phyloP scores from a whole-genome alignment of 164 flowering plant genomes.

The Stephania cephalantha region DNA sequence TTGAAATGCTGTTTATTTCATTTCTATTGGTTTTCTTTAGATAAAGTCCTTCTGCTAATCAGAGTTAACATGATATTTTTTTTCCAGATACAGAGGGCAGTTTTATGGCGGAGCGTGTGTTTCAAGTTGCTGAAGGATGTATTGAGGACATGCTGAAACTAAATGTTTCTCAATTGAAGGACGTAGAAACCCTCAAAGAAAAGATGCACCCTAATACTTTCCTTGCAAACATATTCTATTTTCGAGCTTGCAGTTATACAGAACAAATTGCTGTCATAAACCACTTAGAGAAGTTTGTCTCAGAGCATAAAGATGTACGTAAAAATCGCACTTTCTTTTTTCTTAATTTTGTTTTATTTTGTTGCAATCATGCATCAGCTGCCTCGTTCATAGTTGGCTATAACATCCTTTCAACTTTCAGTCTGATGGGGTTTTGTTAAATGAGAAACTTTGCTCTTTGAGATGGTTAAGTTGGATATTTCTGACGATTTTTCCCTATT shows the following conservation, averaged over 20 bases:
- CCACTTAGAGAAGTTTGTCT: slow-evolving; percentile 72
- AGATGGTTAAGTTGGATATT: no score
- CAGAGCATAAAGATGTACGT: slow-evolving; percentile 84
- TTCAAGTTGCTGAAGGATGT: slow-evolving; percentile 84
- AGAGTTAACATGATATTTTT: slow-evolving; percentile 11
- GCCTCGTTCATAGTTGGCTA: not conserved
- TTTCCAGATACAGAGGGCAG: slow-evolving; percentile 91
- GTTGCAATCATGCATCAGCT: not conserved
- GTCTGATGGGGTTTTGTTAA: not conserved
- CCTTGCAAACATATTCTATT: slow-evolving; percentile 66
- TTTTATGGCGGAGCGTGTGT: slow-evolving; percentile 92
- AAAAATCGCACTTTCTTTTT: slow-evolving; percentile 2
- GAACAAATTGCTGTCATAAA: slow-evolving; percentile 85
- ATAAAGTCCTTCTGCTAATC: not conserved
- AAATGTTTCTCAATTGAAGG: slow-evolving; percentile 26
- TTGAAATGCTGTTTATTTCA: not conserved
- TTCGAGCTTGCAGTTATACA: slow-evolving; percentile 83
- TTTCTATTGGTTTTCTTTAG: not conserved
- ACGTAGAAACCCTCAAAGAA: slow-evolving; percentile 27
- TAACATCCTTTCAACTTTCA: not conserved
- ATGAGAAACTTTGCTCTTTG: no score
- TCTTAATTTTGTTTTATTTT: not conserved
- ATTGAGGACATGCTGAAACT: slow-evolving; percentile 46
- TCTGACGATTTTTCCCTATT: no score
- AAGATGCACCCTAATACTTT: slow-evolving; percentile 49